Evolutionary conservation across 306 rosid genomes (phyloP).

Genomic region (Sophora flavescens): DNA sequence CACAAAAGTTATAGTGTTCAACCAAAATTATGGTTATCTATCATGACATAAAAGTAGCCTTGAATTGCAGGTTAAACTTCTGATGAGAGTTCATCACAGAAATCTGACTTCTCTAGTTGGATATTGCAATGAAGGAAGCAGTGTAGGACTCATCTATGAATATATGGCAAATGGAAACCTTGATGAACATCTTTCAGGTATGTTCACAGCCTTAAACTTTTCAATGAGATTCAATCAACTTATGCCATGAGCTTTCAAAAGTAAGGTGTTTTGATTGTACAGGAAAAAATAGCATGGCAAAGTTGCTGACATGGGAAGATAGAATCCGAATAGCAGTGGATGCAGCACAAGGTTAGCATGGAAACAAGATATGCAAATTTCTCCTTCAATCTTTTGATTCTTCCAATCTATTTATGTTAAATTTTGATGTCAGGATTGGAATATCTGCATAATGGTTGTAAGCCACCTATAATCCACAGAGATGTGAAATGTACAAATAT

Average conservation of each 20-base stretch:
- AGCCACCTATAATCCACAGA: conserved; percentile 47
- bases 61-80: conserved; percentile 39
- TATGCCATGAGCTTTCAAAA: not conserved
- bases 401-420: not conserved
- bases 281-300: not conserved
- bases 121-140: conserved; percentile 36
- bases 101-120: conserved; percentile 52
- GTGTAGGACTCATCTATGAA: conserved; percentile 41
- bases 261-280: no score
- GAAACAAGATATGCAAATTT: not conserved
- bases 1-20: not conserved
- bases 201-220: not conserved
- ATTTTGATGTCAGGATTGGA: conserved; percentile 49
- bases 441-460: conserved; percentile 58
- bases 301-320: conserved; percentile 47
- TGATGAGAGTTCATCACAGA: conserved; percentile 52
- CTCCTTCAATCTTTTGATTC: not conserved
- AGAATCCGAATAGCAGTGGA: conserved; percentile 54
- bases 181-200: conserved; percentile 45
- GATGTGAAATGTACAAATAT: conserved; percentile 57
- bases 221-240: not conserved
- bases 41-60: conserved; percentile 9
- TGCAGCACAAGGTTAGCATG: conserved; percentile 50
- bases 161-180: conserved; percentile 41
- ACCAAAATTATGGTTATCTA: not conserved